Evolutionary conservation across 257 asterid genomes (phyloP).

Genomic region (Nicotiana attenuata): DNA sequence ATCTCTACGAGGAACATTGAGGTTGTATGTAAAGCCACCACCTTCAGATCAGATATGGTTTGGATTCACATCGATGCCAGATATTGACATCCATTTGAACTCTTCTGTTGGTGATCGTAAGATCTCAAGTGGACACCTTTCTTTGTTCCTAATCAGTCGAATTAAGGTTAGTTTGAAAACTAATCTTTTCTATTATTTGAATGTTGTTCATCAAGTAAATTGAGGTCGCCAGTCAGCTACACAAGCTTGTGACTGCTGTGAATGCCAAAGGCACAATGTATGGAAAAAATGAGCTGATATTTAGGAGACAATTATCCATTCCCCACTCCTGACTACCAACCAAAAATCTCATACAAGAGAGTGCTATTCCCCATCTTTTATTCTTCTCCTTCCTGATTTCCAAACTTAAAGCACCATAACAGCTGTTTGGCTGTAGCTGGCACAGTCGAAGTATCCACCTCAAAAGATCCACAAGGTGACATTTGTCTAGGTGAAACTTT

Average conservation of each 20-base stretch:
- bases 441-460: neutral
- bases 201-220: neutral
- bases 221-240: neutral
- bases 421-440: neutral
- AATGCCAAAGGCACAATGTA: neutral
- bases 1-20: slow-evolving; percentile 74
- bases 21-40: slow-evolving; percentile 77
- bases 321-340: neutral
- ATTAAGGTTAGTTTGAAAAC: slow-evolving; percentile 59
- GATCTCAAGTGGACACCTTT: slow-evolving; percentile 74
- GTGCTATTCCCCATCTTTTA: neutral
- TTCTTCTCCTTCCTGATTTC: neutral
- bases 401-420: neutral
- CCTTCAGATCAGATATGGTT: slow-evolving; percentile 97
- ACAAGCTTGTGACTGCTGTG: neutral
- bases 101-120: slow-evolving; percentile 79
- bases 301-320: neutral
- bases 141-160: slow-evolving; percentile 63
- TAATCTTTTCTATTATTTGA: neutral
- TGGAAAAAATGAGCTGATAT: neutral
- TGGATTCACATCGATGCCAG: slow-evolving; percentile 90
- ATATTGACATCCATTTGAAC: slow-evolving; percentile 72
- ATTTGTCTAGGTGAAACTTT: neutral
- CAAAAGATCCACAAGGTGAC: neutral
- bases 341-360: neutral